phyloP scores from a whole-genome alignment of 1,139 yeast genomes.

The Yamadazyma conglobata region DNA sequence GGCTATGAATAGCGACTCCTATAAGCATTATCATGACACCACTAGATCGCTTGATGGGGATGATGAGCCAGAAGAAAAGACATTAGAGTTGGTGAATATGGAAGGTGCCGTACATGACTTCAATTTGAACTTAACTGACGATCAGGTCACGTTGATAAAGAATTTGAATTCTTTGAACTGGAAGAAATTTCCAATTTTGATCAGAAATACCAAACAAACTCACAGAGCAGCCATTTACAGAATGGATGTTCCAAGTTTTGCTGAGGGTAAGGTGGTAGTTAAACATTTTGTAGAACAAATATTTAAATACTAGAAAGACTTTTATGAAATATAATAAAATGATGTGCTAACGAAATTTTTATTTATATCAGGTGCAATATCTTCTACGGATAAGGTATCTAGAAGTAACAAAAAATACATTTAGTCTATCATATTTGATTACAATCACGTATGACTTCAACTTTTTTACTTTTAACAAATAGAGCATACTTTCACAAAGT shows the following conservation, averaged over 20 bases:
- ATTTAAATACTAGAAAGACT: constrained; percentile 15
- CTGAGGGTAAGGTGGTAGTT: constrained; percentile 68
- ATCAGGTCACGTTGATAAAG: constrained; percentile 52
- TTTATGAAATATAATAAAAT: background rate
- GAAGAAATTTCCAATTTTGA: constrained; percentile 69
- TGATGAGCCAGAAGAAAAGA: background rate
- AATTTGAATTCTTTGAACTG: constrained; percentile 59
- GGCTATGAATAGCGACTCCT: constrained; percentile 41
- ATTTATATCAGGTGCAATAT: no score
- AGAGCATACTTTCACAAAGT: no score
- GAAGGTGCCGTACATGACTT: constrained; percentile 22
- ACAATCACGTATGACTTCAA: no score
- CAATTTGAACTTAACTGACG: constrained; percentile 33
- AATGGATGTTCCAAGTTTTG: constrained; percentile 46
- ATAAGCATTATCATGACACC: constrained; percentile 19
- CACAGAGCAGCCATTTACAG: constrained; percentile 84
- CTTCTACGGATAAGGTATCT: no score
- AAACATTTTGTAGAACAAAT: constrained; percentile 55
- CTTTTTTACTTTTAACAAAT: no score
- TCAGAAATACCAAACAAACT: constrained; percentile 60
- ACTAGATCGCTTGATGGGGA: constrained; percentile 5
- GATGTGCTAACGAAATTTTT: background rate
- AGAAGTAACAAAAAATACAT: no score
- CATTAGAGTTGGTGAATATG: constrained; percentile 14
- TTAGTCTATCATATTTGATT: no score